Base-by-base conservation (phyloP, 345 rosid genomes). In the Toxicodendron radicans region DNA sequence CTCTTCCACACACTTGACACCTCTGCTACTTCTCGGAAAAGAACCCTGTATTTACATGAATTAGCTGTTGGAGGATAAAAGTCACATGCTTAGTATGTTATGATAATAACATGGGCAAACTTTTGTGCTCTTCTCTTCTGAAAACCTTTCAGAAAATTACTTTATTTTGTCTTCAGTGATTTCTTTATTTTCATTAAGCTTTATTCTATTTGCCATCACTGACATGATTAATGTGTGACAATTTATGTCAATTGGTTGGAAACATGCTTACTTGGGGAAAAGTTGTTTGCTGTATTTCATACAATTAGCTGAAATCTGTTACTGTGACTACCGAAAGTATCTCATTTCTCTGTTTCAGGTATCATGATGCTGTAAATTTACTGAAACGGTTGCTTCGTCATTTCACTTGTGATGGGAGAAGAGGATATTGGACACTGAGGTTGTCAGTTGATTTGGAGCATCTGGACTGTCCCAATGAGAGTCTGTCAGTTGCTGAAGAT, bases 361-460 rank as follows among this genome's bases (percentile, higher is more conserved):
- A 91, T 77, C 82, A 70, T 35, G 88, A 89, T 35, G 93, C 98
- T 16, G 71, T 85, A 73, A 65, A 71, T 76, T 82, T 88, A 57
- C 83, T 91, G 81, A 89, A 83, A 78, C 80, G 75, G 64, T 74
- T 93, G 81, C 96, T 95, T 46, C 69, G 61, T 80, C 79, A 81
- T 73, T 93, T 91, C 68, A 71, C 68, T 27, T 90, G 82, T 80
- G 98, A 93, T 73, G 79, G 86, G 77, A 90, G 99, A 85, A 90
- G 97, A 86, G 99, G 98, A 73, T 85, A 84, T 80, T 92, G 99
- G 99, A 92, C 90, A 52, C 85, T 95, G 14, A 85, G 99, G 77
- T 83, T 95, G 83, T 91, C 99, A 27, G 79, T 92, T 68, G 92
- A 95, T 83, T 85, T 95, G 78, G 98, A 91, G 81, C 98, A 91